Percentiles rank a stretch among this genome's conserved stretches.
phyloP scores from a whole-genome alignment of 805 yeast genomes.

The Helenozyma rhizophorensis region DNA sequence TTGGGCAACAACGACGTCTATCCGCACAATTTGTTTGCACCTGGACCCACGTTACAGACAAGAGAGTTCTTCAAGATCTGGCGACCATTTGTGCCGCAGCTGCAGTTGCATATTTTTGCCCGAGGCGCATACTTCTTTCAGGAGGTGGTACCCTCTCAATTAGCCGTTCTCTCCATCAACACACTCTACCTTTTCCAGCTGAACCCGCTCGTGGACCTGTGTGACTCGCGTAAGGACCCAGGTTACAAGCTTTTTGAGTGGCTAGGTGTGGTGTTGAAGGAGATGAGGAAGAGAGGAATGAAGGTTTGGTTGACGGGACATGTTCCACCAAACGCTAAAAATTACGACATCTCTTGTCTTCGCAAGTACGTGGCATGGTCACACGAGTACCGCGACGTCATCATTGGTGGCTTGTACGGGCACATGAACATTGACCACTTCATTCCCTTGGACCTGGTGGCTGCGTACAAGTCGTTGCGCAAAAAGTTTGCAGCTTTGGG shows the following conservation, averaged over 20 bases:
- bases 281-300: conserved; percentile 66
- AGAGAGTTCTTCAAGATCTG: conserved; percentile 72
- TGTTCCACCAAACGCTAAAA: conserved; percentile 82
- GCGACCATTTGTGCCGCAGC: conserved; percentile 69
- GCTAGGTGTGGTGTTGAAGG: conserved; percentile 72
- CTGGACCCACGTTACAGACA: conserved; percentile 88
- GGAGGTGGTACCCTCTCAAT: conserved; percentile 74
- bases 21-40: conserved; percentile 80
- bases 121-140: conserved; percentile 70
- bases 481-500: conserved; percentile 14
- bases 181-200: conserved; percentile 70
- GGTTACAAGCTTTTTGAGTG: conserved; percentile 75
- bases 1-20: conserved; percentile 86
- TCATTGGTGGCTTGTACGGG: conserved; percentile 79
- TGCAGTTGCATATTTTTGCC: conserved; percentile 70
- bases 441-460: conserved; percentile 66
- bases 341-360: conserved; percentile 67
- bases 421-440: conserved; percentile 91
- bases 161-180: conserved; percentile 77
- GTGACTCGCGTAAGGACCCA: conserved; percentile 69
- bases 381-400: conserved; percentile 77
- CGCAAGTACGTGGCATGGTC: conserved; percentile 77
- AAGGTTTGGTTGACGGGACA: conserved; percentile 88
- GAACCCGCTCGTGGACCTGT: conserved; percentile 79
- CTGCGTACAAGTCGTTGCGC: conserved; percentile 55